Base-by-base conservation (phyloP, 306 rosid genomes). In the Cicer pinnatifidum region DNA sequence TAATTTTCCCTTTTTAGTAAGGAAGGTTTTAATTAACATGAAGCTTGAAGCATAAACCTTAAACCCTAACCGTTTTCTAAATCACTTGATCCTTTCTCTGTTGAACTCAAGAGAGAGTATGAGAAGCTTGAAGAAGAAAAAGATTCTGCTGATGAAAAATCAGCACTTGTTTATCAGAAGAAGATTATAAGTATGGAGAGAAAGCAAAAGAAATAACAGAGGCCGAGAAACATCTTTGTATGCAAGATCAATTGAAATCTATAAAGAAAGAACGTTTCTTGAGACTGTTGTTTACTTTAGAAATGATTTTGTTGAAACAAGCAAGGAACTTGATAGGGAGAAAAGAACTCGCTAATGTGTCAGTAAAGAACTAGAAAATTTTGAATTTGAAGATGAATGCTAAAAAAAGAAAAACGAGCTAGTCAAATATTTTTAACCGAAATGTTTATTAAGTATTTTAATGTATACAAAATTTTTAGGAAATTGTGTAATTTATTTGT, bases 201-300 rank as follows among this genome's bases (percentile, higher is more conserved):
- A 47, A 12, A 47, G 53, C 6, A 47, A 16, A 47, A 5, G 53
- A 47, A 47, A 47, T 15, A 47, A 47, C 15, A 47, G 15, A 47
- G 17, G 53, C 7, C 0, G 53, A 11, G 53, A 12, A 47, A 12
- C 17, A 47, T 47, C 7, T 47, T 5, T 1, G 2, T 1, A 6
- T 47, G 53, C 15, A 12, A 47, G 53, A 47, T 6, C 7, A 12
- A 47, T 47, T 47, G 98, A 93, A 82, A 88, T 86, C 92, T 71
- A 56, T 82, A 82, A 93, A 91, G 88, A 70, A 82, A 70, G 94
- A 93, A 23, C 87, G 85, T 76, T 91, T 85, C 82, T 82, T 93
- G 81, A 91, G 98, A 97, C 91, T 91, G 81, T 76, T 93, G 82
- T 77, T 75, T 82, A 85, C 82, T 76, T 86, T 89, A 74, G 94